A percentile compares a stretch with the other conserved stretches of the same genome.
Conservation (phyloP, 73 alveolate species). For the Paramecium bursaria region DNA sequence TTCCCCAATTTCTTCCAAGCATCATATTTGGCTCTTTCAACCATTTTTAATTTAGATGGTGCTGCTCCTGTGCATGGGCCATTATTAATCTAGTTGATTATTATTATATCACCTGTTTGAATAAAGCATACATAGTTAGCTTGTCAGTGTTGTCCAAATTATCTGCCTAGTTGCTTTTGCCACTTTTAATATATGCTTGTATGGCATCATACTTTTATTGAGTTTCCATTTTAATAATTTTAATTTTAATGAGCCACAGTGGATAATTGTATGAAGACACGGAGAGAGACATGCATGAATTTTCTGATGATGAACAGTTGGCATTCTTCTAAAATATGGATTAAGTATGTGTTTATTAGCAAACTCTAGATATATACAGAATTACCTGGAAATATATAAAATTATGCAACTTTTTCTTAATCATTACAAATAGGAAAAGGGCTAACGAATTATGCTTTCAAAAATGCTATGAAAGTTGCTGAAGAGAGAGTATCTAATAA, state of each 20-base stretch:
- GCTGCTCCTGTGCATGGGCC: conserved; percentile 86
- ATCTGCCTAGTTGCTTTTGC: conserved; percentile 34
- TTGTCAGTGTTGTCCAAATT: conserved; percentile 71
- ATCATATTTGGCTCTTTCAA: conserved; percentile 88
- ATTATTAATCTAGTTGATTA: conserved; percentile 56
- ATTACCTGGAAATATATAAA: not conserved
- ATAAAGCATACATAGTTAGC: conserved; percentile 76
- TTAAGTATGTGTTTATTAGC: no score
- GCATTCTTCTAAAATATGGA: conserved; percentile 29
- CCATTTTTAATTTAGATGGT: conserved; percentile 83
- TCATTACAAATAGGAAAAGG: not conserved
- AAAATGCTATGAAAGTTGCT: conserved; percentile 16
- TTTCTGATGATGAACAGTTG: conserved; percentile 48
- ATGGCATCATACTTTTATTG: no score
- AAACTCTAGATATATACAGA: not conserved
- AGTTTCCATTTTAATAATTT: no score
- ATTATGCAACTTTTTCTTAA: conserved; percentile 35
- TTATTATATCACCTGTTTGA: conserved; percentile 67
- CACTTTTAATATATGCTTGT: conserved; percentile 46
- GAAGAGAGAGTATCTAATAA: conserved; percentile 25
- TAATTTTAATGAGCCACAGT: no score
- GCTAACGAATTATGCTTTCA: not conserved
- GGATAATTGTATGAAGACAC: no score
- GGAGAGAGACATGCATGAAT: conserved; percentile 29
- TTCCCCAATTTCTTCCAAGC: conserved; percentile 86